Percentiles rank a stretch among this genome's conserved stretches.
phyloP scores from a whole-genome alignment of 305 asterid species.

The Euphrasia arctica region DNA sequence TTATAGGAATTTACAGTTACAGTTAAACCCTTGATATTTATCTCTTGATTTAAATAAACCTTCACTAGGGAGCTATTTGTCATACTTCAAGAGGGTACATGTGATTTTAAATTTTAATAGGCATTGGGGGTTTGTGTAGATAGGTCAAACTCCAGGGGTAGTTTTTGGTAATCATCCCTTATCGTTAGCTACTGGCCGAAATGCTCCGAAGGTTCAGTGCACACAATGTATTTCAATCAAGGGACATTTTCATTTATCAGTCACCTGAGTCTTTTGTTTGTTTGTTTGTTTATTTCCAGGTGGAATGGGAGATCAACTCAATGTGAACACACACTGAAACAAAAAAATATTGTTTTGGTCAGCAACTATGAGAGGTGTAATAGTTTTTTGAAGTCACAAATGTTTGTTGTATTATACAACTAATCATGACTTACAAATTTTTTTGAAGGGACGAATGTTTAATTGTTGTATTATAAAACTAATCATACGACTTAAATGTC shows the following conservation, averaged over 20 bases:
- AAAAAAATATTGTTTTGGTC: no score
- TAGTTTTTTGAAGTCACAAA: no score
- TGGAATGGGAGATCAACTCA: no score
- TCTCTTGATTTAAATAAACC: background rate
- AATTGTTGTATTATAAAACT: no score
- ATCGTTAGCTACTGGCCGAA: background rate
- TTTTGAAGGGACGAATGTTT: no score
- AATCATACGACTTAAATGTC: no score
- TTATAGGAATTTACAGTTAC: background rate
- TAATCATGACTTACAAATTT: no score
- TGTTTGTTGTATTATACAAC: no score
- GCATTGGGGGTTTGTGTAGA: background rate
- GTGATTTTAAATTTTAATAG: background rate
- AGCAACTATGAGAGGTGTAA: no score
- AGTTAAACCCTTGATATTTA: background rate
- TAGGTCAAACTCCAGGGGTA: background rate
- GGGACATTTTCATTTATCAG: slow-evolving; percentile 15
- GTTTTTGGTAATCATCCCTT: background rate
- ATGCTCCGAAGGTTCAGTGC: background rate
- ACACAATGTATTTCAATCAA: background rate
- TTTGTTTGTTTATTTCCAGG: no score
- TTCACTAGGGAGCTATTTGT: background rate
- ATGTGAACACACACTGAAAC: no score
- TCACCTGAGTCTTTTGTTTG: background rate
- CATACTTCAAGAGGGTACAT: background rate